These are phyloP conservation scores for Pachysandra terminalis DNA, from an alignment of 164 flowering plant genomes.

Conservation along the genomic window DNA sequence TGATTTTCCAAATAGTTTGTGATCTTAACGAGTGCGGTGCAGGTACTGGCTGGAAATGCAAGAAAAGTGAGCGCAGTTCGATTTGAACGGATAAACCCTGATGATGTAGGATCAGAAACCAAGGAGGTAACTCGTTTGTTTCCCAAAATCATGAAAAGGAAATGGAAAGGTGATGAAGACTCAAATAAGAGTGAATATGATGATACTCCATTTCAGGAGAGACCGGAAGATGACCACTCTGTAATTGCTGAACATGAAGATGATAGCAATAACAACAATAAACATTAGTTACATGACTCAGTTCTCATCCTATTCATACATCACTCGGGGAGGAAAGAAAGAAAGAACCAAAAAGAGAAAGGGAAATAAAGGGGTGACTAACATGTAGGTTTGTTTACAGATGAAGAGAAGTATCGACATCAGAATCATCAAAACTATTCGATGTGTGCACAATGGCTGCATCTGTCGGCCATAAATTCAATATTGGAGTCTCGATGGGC, in stretches of 20 bases:
- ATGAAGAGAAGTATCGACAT: constrained; percentile 68
- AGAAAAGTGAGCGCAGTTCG: constrained; percentile 91
- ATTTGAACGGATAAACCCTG: constrained; percentile 62
- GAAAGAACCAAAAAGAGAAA: constrained; percentile 9
- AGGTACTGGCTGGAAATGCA: constrained; percentile 95
- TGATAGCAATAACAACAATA: constrained; percentile 25
- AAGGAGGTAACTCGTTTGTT: constrained; percentile 62
- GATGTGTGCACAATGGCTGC: constrained; percentile 19
- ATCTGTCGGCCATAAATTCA: constrained; percentile 13
- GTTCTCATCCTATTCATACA: constrained; percentile 19
- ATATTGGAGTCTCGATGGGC: constrained; percentile 16
- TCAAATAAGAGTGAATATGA: constrained; percentile 24
- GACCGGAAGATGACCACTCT: constrained; percentile 27
- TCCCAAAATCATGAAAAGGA: constrained; percentile 72
- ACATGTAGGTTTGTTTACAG: constrained; percentile 37
- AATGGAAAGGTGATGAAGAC: constrained; percentile 42
- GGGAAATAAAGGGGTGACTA: constrained; percentile 6
- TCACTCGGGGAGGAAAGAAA: constrained; percentile 15
- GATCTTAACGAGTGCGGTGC: constrained; percentile 25
- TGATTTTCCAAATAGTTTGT: not conserved
- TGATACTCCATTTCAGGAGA: constrained; percentile 26
- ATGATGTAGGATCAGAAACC: constrained; percentile 33
- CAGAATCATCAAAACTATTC: constrained; percentile 30
- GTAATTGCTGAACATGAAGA: constrained; percentile 35
- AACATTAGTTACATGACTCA: constrained; percentile 27